phyloP scores from a whole-genome alignment of 257 asterid genomes.

The Galeopsis tetrahit region DNA sequence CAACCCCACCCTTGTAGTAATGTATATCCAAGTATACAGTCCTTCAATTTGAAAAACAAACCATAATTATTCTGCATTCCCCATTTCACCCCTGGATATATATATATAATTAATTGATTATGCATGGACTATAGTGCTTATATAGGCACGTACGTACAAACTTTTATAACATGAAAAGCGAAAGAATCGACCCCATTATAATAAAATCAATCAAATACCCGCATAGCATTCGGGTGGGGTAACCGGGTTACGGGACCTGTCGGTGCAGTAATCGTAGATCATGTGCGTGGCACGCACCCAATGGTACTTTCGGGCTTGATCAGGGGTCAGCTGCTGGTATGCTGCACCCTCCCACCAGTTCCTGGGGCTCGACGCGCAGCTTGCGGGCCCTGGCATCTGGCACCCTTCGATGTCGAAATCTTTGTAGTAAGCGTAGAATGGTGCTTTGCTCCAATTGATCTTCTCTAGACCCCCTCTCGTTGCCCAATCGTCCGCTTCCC shows the following conservation, averaged over 20 bases:
- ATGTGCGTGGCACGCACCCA: constrained; percentile 82
- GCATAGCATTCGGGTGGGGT: constrained; percentile 71
- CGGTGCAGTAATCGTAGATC: constrained; percentile 91
- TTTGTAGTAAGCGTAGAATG: constrained; percentile 81
- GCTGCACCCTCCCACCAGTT: constrained; percentile 91
- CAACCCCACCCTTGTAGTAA: constrained; percentile 7
- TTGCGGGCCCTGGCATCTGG: constrained; percentile 65
- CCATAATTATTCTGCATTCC: constrained; percentile 6
- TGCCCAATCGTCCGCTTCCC: constrained; percentile 99
- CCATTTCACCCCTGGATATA: constrained; percentile 30
- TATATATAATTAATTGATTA: no score
- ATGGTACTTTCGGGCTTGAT: constrained; percentile 57
- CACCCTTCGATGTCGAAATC: constrained; percentile 93
- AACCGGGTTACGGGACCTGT: constrained; percentile 58
- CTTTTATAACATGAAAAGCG: not conserved
- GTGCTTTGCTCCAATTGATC: constrained; percentile 87
- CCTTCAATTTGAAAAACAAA: constrained; percentile 15
- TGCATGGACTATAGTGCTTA: constrained; percentile 33
- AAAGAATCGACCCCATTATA: constrained; percentile 13
- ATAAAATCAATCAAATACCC: constrained; percentile 47
- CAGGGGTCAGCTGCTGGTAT: constrained; percentile 57
- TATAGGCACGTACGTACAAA: not conserved
- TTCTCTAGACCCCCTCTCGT: constrained; percentile 88
- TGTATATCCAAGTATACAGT: not conserved
- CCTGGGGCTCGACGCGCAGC: constrained; percentile 51